Evolutionary conservation across 2,329 filamentous ascomycete genomes (phyloP).

Genomic region (Cladosporium halotolerans): DNA sequence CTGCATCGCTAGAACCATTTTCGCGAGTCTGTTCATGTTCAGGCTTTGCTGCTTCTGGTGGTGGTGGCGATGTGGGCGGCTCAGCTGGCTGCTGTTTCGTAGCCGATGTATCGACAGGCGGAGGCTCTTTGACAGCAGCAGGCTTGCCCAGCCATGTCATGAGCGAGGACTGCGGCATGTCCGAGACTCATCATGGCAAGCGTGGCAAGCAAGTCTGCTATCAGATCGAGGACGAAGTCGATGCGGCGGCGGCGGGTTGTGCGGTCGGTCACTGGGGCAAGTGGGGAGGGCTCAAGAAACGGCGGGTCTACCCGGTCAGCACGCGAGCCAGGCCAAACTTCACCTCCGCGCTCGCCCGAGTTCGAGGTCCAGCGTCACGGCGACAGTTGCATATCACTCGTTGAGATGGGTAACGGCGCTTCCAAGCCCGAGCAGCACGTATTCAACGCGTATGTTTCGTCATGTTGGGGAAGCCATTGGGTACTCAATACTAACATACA

Average conservation of each 20-base stretch:
- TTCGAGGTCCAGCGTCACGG: conserved; percentile 6
- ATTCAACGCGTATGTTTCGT: conserved; percentile 51
- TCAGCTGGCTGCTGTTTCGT: neutral
- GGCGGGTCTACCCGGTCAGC: neutral
- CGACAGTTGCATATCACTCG: conserved; percentile 8
- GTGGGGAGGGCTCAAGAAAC: neutral
- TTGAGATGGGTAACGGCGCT: conserved; percentile 54
- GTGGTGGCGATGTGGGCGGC: conserved; percentile 9
- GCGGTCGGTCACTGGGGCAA: neutral
- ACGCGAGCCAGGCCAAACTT: neutral
- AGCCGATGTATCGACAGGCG: neutral
- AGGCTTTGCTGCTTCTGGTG: conserved; percentile 4
- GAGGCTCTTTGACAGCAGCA: conserved; percentile 25
- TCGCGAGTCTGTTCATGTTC: neutral
- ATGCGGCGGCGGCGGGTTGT: neutral
- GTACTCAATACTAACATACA: conserved; percentile 11
- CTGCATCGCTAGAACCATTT: neutral
- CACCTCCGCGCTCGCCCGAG: conserved; percentile 11
- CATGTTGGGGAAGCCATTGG: neutral
- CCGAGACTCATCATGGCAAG: conserved; percentile 5
- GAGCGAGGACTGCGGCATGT: conserved; percentile 42
- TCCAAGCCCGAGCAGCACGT: conserved; percentile 59
- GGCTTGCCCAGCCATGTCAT: conserved; percentile 44
- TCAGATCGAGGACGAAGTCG: neutral
- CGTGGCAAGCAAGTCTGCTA: neutral